Evolutionary conservation across 768 basidiomycete genomes (phyloP).

Genomic region (Kwoniella botswanensis): DNA sequence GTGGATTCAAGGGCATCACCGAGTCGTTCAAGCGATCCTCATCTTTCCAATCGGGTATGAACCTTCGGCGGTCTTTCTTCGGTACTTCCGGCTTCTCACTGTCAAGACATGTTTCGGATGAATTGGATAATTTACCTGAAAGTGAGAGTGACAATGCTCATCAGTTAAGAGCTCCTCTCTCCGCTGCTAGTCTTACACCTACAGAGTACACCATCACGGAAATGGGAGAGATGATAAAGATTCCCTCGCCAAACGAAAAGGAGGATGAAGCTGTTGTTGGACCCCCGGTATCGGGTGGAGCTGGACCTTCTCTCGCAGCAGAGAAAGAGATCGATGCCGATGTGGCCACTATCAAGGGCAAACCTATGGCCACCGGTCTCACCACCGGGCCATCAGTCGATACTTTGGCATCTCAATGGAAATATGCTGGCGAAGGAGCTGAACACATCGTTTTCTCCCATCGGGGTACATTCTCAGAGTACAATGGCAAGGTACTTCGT

Average conservation of each 20-base stretch:
- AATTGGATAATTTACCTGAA: constrained; percentile 10
- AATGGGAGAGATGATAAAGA: constrained; percentile 39
- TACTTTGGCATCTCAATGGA: constrained; percentile 63
- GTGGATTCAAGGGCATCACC: constrained; percentile 22
- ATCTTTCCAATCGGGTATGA: constrained; percentile 18
- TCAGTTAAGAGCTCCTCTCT: constrained; percentile 6
- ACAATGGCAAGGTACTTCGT: constrained; percentile 73
- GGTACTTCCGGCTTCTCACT: constrained; percentile 26
- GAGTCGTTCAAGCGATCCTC: constrained; percentile 28
- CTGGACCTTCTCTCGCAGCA: not conserved
- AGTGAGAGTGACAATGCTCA: not conserved
- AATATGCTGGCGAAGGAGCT: constrained; percentile 89
- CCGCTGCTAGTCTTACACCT: constrained; percentile 21
- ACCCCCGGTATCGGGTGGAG: not conserved
- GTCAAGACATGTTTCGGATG: constrained; percentile 23
- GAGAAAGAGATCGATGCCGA: not conserved
- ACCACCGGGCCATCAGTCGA: constrained; percentile 17
- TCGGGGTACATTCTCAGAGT: constrained; percentile 64
- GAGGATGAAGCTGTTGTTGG: not conserved
- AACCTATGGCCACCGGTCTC: not conserved
- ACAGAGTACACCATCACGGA: constrained; percentile 31
- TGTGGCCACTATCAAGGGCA: constrained; percentile 3
- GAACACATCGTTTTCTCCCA: constrained; percentile 89
- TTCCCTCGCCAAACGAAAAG: constrained; percentile 9
- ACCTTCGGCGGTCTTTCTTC: constrained; percentile 27